Evolutionary conservation across 208 protist species (phyloP).

Genomic region (Leishmania guyanensis): DNA sequence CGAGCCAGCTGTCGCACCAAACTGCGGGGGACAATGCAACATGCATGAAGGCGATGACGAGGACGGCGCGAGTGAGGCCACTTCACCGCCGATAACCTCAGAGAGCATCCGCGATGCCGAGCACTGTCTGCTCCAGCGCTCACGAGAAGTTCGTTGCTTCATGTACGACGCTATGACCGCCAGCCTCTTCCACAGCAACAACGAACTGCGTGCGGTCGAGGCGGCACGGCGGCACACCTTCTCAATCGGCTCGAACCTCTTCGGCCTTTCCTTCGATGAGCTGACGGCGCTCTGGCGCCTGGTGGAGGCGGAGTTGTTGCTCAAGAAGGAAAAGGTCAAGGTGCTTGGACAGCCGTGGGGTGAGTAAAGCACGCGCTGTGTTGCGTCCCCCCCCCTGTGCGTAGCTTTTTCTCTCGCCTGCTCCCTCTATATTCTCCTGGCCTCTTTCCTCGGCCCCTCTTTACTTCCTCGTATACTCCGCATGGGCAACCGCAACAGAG

Average conservation of each 20-base stretch:
- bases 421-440: not conserved
- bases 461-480: not conserved
- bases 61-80: not conserved
- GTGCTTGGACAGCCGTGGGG: constrained; percentile 57
- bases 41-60: not conserved
- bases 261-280: constrained; percentile 46
- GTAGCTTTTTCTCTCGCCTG: not conserved
- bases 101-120: constrained; percentile 34
- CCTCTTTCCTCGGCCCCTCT: not conserved
- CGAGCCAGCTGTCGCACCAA: not conserved
- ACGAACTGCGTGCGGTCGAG: constrained; percentile 42
- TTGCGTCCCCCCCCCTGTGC: not conserved
- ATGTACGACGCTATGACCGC: constrained; percentile 84
- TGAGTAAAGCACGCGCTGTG: constrained; percentile 23
- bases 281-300: constrained; percentile 62
- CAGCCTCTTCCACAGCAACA: constrained; percentile 57
- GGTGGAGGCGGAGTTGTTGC: constrained; percentile 57
- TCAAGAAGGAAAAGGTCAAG: constrained; percentile 71
- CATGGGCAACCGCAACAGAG: not conserved
- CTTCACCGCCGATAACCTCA: not conserved
- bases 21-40: not conserved
- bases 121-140: constrained; percentile 35
- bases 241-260: constrained; percentile 35
- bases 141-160: constrained; percentile 76
- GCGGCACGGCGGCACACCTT: constrained; percentile 46